Base-by-base conservation (phyloP, 2,329 filamentous ascomycete species). In the Diaporthe citrichinensis region DNA sequence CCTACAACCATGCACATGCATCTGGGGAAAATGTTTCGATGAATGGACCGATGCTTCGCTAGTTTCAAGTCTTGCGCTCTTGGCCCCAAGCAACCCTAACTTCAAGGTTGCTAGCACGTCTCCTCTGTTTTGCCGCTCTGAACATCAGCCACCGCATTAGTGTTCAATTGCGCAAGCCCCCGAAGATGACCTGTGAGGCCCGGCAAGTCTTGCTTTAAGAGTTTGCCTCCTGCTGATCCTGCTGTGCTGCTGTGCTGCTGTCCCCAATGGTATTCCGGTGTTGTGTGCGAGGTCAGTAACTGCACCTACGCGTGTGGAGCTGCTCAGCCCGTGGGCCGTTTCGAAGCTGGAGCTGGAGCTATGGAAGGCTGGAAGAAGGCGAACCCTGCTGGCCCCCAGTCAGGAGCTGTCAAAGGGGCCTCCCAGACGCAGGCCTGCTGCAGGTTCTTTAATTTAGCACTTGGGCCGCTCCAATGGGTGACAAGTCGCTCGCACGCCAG, bases 111-210 rank as follows among this genome's bases (percentile, higher is more conserved):
- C 39, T 58, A 57, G 55, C 55, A 59, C 53, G n/a, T 44, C 31
- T 39, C 46, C 31, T 68, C 65, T 25, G 46, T 53, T 31, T 41
- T 69, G 65, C 65, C 65, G 34, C 49, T 69, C 10, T 73, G 58
- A n/a, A 46, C 46, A 65, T 73, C 71, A 73, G 71, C 58, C 58
- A 73, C 34, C 34, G 46, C 58, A 44, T 73, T 65, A 65, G 71
- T 49, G 34, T 41, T 20, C 55, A n/a, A 55, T 58, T 72, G 71
- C 62, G 62, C 62, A 68, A 68, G 62, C 62, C 28, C 20, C 44
- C 62, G 28, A 51, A 36, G 34, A 12, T 15, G n/a, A 3, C 53
- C 25, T 31, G 4, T 55, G 23, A 51, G 2, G 44, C 58, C 58
- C 62, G 62, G 44, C 62, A 68, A 68, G 31, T n/a, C 62, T 68